Evolutionary conservation across 1,139 yeast species (phyloP), one percentile per base, ranked within the genome.

Genomic region (Schizosaccharomyces versatilis): DNA sequence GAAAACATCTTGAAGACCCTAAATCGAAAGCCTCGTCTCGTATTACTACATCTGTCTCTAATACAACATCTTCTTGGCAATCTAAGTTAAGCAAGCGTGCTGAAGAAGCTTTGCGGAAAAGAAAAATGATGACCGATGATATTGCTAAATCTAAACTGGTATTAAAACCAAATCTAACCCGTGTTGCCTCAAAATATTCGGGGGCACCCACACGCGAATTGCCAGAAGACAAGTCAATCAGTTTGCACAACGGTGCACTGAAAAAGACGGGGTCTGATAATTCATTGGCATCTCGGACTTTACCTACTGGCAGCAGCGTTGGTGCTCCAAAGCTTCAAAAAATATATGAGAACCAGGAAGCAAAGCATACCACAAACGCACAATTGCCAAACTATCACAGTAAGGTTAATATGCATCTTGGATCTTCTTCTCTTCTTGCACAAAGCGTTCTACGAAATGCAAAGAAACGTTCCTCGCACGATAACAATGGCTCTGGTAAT

Each of bases 1-100:
- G 32, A 24, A 24, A 24, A 5, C 32, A 24, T 24, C 32, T 5
- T 7, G 55, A 56, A 39, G 55, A 55, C 36, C 41, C 54, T 1
- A 55, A 56, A 49, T 38, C 48, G 47, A 32, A 48, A n/a, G 41
- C 44, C 10, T 15, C 42, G 2, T 36, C 47, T 1, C 12, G 36
- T 3, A 44, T 36, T 17, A 24, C 10, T 12, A 8, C 59, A 54
- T 36, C 19, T 54, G 54, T 41, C 54, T 14, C 57, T 53, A 19
- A 52, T 56, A 6, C 57, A 53, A 10, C 54, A 10, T 14, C 32
- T 12, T 38, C 53, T n/a, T n/a, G 41, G 32, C 52, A 14, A 8
- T 14, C 52, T 10, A 14, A 14, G 3, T 38, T 41, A 44, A 24
- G 24, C 15, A 51, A 39, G 42, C 41, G 53, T n/a, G 48, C 19